Conservation (phyloP, 2,329 filamentous ascomycete species). For the Pseudopyrenochaeta lycopersici region DNA sequence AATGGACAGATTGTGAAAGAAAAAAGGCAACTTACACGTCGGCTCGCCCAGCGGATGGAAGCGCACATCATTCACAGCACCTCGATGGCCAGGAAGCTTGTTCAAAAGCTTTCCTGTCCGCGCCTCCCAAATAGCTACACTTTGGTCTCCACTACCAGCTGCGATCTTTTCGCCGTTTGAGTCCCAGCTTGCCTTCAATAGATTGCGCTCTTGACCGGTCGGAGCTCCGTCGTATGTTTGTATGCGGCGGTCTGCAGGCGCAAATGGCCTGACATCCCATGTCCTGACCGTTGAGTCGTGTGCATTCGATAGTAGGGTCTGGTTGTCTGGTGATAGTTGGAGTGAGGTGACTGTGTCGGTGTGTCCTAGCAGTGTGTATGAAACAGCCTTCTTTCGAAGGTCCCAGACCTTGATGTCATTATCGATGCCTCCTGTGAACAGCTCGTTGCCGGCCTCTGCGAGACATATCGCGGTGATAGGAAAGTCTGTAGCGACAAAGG, state of each 20-base stretch:
- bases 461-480: slow-evolving; percentile 91
- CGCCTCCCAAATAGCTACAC: slow-evolving; percentile 88
- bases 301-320: slow-evolving; percentile 87
- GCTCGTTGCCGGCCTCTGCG: slow-evolving; percentile 93
- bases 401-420: slow-evolving; percentile 99
- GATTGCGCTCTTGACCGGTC: slow-evolving; percentile 86
- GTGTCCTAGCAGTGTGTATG: slow-evolving; percentile 89
- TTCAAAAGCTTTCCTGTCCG: slow-evolving; percentile 90
- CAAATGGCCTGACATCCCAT: slow-evolving; percentile 96
- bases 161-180: slow-evolving; percentile 84
- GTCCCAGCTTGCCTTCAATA: slow-evolving; percentile 92
- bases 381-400: slow-evolving; percentile 85
- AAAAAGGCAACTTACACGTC: slow-evolving; percentile 72
- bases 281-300: slow-evolving; percentile 94
- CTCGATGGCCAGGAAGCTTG: slow-evolving; percentile 94
- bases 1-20: slow-evolving; percentile 3
- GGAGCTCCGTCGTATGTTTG: slow-evolving; percentile 93
- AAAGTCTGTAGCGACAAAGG: slow-evolving; percentile 90
- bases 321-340: slow-evolving; percentile 89
- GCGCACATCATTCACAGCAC: slow-evolving; percentile 92
- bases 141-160: slow-evolving; percentile 88
- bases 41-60: slow-evolving; percentile 87
- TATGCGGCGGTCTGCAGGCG: slow-evolving; percentile 84
- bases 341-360: slow-evolving; percentile 92
- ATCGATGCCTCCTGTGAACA: slow-evolving; percentile 94